Base-by-base conservation (phyloP, 2,329 filamentous ascomycete species). In the Aaosphaeria pasadenensis region DNA sequence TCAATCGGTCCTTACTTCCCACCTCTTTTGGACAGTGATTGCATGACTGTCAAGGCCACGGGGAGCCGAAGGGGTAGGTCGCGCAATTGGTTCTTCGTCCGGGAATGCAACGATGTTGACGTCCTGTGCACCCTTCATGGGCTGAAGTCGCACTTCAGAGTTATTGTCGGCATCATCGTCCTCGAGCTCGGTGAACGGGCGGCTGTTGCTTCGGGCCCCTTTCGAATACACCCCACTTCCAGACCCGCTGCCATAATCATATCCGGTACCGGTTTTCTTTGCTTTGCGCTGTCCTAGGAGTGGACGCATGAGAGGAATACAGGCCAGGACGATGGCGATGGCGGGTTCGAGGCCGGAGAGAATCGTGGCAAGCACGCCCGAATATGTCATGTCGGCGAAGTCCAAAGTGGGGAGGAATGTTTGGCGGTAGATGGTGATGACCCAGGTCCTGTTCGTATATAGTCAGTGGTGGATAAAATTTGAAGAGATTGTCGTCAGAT, bases 401-500 rank as follows among this genome's bases (percentile, higher is more conserved):
- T 56, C 39, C 1, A 60, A 33, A 4, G 7, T 7, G 0, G 50
- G 50, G 0, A 61, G 47, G 1, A 53, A n/a, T 1, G 48, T 52
- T 36, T 61, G 57, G 9, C 57, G 52, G 28, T 62, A 62, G 11
- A 60, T 57, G 7, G 54, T 61, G 17, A 61, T 56, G 9, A 55
- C 49, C 57, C 57, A 61, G 1, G 59, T 60, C 2, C 59, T 62
- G 5, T 11, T 35, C 9, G 17, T 28, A 11, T 11, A 11, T 4
- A n/a, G 2, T 29, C 11, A 41, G n/a, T 24, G 9, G 33, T 36
- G 7, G 9, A n/a, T 17, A n/a, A n/a, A 7, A 41, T 28, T 5
- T 7, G 13, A 6, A 7, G 11, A 4, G 11, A 30, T 5, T 3
- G 13, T 7, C 30, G 4, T 29, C 11, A 6, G 9, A 11, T 33